phyloP scores from a whole-genome alignment of 208 protist genomes.

The Novymonas esmeraldas region DNA sequence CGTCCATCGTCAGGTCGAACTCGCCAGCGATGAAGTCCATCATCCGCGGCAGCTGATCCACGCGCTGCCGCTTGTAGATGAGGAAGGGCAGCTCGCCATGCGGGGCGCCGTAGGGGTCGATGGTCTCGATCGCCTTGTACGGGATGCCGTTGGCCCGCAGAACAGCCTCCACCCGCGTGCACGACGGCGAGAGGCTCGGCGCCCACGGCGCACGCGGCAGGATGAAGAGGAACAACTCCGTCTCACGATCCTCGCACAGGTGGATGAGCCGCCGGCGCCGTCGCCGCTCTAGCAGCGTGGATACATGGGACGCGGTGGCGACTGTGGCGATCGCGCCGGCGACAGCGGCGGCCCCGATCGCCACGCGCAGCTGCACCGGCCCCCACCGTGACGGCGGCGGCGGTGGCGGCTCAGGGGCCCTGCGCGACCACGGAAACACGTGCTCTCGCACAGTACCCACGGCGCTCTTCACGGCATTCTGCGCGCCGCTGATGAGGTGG shows the following conservation, averaged over 20 bases:
- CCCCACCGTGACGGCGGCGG: conserved; percentile 2
- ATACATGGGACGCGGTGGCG: conserved; percentile 32
- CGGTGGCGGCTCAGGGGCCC: background rate
- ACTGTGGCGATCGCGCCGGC: conserved; percentile 33
- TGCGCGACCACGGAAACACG: background rate
- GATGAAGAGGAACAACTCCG: conserved; percentile 53
- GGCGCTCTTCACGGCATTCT: background rate
- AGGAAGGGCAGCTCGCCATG: conserved; percentile 54
- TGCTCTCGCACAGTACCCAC: background rate
- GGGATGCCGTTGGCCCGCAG: conserved; percentile 59
- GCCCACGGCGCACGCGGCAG: conserved; percentile 46
- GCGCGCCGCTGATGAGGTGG: background rate
- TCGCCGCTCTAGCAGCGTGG: conserved; percentile 29
- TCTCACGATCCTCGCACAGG: conserved; percentile 22
- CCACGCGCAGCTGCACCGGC: conserved; percentile 20
- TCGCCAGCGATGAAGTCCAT: conserved; percentile 41
- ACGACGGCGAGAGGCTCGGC: conserved; percentile 51
- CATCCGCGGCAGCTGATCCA: conserved; percentile 37
- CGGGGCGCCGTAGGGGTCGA: conserved; percentile 38
- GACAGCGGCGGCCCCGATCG: conserved; percentile 38
- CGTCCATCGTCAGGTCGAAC: conserved; percentile 51
- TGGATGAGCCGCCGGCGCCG: conserved; percentile 31
- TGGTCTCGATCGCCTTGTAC: conserved; percentile 47
- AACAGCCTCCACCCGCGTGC: conserved; percentile 59
- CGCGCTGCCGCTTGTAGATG: conserved; percentile 33